Evolutionary conservation across 306 rosid species (phyloP), one percentile per base, ranked within the genome.

Genomic region (Cucumis cinereus): DNA sequence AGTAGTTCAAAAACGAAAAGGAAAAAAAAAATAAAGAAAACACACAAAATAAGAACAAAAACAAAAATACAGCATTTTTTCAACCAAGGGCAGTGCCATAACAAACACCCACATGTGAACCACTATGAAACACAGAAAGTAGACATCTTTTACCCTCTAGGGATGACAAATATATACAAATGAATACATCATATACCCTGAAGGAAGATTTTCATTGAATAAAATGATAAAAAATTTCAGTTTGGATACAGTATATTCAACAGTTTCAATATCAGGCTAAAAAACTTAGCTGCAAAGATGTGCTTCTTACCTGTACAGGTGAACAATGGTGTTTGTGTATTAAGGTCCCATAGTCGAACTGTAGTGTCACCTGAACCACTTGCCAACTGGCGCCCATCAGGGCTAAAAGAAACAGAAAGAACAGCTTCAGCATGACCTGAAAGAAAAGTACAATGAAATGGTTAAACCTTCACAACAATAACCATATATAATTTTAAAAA

Each of bases 321-420:
- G 86, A 66, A 83, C 81, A 90, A 30, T 2, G 97, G 97, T 20
- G 96, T 92, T 82, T 94, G 99, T 43, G 99, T 94, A 80, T 56
- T 79, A 56, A 94, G 86, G 82, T 94, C 99, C 97, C 99, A 94
- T 67, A 94, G 82, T 50, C 95, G 86, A 83, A 94, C 96, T 49
- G 96, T 88, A 41, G 96, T 84, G 84, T 94, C 97, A 55, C 99
- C 97, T 26, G 99, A 94, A 83, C 97, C 99, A 85, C 97, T 94
- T 4, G 97, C 99, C 84, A 94, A 81, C 59, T 88, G 96, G 43
- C 78, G 84, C 68, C 99, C 93, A 83, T 94, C 97, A 76, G 99
- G 97, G 82, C 97, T 92, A 77, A 94, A 94, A 60, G 99, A 86
- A 85, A 94, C 96, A 22, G 87, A 75, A 73, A 90, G 83, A 68